Conservation (phyloP, 768 basidiomycete species). For the Hortiboletus campestris region DNA sequence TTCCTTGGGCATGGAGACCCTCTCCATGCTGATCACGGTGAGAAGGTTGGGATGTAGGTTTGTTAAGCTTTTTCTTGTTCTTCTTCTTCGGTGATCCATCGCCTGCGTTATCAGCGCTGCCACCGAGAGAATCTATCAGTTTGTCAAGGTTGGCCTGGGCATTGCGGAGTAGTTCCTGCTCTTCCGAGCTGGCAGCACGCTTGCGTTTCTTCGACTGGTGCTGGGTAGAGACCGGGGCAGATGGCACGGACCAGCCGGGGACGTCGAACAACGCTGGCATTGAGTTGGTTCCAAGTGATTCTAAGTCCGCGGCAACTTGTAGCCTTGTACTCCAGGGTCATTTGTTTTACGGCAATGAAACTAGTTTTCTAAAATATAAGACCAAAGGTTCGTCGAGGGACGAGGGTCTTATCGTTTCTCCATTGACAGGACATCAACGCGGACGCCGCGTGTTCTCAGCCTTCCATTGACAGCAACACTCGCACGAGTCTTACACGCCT, state of each 20-base stretch:
- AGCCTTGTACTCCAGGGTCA: too few relatives aligned
- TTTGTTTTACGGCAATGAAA: too few relatives aligned
- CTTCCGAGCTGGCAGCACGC: constrained; percentile 43
- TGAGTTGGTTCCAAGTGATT: constrained; percentile 5
- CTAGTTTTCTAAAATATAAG: too few relatives aligned
- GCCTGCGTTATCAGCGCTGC: constrained; percentile 25
- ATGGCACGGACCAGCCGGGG: constrained; percentile 63
- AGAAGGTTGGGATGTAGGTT: constrained; percentile 4
- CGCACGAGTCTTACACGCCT: constrained; percentile 19
- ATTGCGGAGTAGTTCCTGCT: constrained; percentile 34
- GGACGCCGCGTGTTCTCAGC: constrained; percentile 20
- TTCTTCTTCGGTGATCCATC: constrained; percentile 21
- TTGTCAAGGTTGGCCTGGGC: constrained; percentile 60
- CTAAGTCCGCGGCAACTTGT: not conserved
- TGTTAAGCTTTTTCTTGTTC: constrained; percentile 6
- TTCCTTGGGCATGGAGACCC: not conserved
- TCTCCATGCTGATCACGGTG: constrained; percentile 3
- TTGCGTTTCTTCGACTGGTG: constrained; percentile 46
- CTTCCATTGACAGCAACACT: not conserved
- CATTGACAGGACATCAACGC: constrained; percentile 13
- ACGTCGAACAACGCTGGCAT: constrained; percentile 55
- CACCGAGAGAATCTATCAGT: constrained; percentile 49
- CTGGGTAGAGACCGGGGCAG: constrained; percentile 38
- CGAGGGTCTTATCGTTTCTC: not conserved
- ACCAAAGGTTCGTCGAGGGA: too few relatives aligned